These are phyloP conservation scores for Alternaria novae-zelandiae DNA, from an alignment of 2,329 filamentous ascomycete genomes.

Conservation along the genomic window DNA sequence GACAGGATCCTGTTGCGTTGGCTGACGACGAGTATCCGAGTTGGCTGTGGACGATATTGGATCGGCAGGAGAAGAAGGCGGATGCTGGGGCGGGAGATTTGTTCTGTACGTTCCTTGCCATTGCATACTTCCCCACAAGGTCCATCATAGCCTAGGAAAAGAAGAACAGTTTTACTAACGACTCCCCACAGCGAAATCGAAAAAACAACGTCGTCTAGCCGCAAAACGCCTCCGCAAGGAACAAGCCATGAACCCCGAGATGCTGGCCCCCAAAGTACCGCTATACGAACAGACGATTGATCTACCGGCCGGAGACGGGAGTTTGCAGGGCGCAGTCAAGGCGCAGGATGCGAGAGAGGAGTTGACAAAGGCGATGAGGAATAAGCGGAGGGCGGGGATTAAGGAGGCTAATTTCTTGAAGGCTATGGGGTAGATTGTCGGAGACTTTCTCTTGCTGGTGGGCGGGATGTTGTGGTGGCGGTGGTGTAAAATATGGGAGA, in stretches of 20 bases:
- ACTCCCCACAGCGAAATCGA: slow-evolving; percentile 67
- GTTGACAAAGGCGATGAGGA: slow-evolving; percentile 73
- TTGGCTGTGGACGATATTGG: slow-evolving; percentile 80
- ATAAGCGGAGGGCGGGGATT: slow-evolving; percentile 75
- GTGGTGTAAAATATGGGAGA: not conserved
- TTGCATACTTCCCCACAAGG: not conserved
- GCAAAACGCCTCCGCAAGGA: slow-evolving; percentile 69
- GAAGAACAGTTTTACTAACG: not conserved
- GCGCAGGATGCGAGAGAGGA: slow-evolving; percentile 63
- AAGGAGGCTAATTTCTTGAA: slow-evolving; percentile 88
- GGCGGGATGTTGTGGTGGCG: not conserved
- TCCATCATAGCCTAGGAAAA: not conserved
- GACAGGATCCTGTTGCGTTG: slow-evolving; percentile 74
- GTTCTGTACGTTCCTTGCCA: slow-evolving; percentile 69
- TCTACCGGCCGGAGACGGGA: slow-evolving; percentile 63
- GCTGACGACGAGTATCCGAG: slow-evolving; percentile 78
- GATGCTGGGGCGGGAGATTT: slow-evolving; percentile 70
- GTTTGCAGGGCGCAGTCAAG: slow-evolving; percentile 53
- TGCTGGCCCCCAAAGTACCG: slow-evolving; percentile 69
- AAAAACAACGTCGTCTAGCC: slow-evolving; percentile 77
- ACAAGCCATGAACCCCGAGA: slow-evolving; percentile 70
- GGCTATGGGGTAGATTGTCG: slow-evolving; percentile 63
- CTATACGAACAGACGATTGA: slow-evolving; percentile 80
- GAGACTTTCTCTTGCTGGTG: not conserved
- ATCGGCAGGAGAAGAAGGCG: slow-evolving; percentile 62